phyloP scores from a whole-genome alignment of 495 filamentous ascomycete genomes.

The Podospora pseudopauciseta region DNA sequence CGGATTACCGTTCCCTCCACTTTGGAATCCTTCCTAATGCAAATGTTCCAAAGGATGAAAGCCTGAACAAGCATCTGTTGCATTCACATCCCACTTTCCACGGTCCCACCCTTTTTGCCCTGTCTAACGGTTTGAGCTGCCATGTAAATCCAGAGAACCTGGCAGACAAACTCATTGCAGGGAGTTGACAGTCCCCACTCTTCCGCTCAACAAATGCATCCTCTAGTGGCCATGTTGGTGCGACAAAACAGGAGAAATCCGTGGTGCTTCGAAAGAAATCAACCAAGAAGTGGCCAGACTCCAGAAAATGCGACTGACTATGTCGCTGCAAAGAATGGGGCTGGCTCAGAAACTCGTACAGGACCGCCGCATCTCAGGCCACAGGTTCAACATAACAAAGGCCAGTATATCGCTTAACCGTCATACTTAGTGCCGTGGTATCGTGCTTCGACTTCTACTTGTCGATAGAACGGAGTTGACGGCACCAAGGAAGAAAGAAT shows the following conservation, averaged over 20 bases:
- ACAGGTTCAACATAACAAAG: constrained; percentile 13
- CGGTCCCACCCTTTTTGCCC: background rate
- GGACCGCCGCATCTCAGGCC: constrained; percentile 6
- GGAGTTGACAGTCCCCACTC: background rate
- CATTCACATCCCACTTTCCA: background rate
- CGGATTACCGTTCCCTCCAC: background rate
- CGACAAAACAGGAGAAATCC: background rate
- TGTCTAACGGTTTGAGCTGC: background rate
- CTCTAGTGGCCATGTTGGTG: background rate
- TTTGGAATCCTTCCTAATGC: background rate
- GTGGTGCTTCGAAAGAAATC: constrained; percentile 2
- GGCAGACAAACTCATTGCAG: background rate
- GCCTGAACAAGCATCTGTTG: background rate
- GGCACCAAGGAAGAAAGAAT: background rate
- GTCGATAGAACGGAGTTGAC: constrained; percentile 1
- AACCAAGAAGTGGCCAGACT: constrained; percentile 9
- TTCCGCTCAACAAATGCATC: background rate
- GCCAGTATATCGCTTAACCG: background rate
- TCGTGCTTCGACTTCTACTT: background rate
- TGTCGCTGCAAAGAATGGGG: constrained; percentile 18
- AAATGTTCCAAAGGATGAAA: background rate
- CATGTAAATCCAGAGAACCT: background rate
- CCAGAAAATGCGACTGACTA: constrained; percentile 7
- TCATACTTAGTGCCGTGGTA: background rate
- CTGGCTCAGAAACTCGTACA: constrained; percentile 17